Evolutionary conservation across 495 filamentous ascomycete species (phyloP), one percentile per base, ranked within the genome.

Genomic region (Bryoglossum gracile): DNA sequence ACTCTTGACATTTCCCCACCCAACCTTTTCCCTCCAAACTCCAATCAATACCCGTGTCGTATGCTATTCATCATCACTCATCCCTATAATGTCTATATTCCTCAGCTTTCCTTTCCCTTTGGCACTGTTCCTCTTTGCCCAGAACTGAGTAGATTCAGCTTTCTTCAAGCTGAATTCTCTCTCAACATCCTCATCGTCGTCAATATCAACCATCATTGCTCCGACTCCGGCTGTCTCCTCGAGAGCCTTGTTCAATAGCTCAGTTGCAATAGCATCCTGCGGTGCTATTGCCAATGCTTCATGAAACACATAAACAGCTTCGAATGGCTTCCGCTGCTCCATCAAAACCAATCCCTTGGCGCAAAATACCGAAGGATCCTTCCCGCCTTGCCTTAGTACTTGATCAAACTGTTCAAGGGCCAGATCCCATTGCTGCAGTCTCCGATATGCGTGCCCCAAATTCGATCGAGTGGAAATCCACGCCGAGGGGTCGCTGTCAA

Each of bases 401-500:
- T 87, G 81, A 39, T 89, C 80, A 43, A 94, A 95, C 59, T 90
- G 76, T 1, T 70, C 70, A 4, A 97, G 72, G 0, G 91, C 84
- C 23, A 85, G 76, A 14, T 82, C 73, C 54, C 84, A 75, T 38
- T 75, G 69, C n/a, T 82, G 75, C 44, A 83, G 58, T 5, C 89
- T 82, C 13, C 92, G 78, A 48, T 87, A 80, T 0, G 90, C 87
- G 60, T 98, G 94, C 2, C 79, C 92, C 22, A 98, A 71, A 52
- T 97, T 97, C 4, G 86, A 85, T 23, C 87, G 80, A 3, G 88
- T 90, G 3, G 90, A 81, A 1, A 95, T 71, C 89, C 88, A 95
- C 2, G 91, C 87, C 32, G 78, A 73, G 0, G 86, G 80, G 41
- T 94, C 88, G 46, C 83, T 81, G 48, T 86, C 80, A 39, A 92